Conservation (phyloP, 768 basidiomycete species). For the Lactarius trivialis region DNA sequence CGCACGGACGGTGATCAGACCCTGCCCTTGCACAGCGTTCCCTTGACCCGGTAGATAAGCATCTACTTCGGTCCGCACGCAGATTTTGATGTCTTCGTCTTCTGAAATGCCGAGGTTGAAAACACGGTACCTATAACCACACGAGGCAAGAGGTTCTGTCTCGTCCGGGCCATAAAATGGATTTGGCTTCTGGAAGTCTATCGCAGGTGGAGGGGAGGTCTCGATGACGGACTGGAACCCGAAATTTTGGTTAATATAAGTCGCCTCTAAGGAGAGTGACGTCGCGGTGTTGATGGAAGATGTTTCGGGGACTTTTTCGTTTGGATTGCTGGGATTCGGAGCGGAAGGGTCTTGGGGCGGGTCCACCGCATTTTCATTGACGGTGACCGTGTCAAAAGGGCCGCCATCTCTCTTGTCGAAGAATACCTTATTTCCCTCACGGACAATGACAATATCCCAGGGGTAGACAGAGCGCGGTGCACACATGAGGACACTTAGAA, state of each 20-base stretch:
- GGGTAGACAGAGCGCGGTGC: conserved; percentile 93
- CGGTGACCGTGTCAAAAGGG: conserved; percentile 94
- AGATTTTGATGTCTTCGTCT: conserved; percentile 86
- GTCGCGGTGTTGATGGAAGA: conserved; percentile 91
- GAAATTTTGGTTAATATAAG: conserved; percentile 98
- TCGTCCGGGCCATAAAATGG: conserved; percentile 95
- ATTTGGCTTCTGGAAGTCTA: conserved; percentile 81
- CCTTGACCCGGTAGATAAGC: conserved; percentile 65
- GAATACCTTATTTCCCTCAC: conserved; percentile 89
- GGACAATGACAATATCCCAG: conserved; percentile 95
- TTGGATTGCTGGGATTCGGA: conserved; percentile 69
- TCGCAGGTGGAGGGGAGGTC: conserved; percentile 48
- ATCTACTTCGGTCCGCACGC: conserved; percentile 95
- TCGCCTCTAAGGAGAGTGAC: conserved; percentile 92
- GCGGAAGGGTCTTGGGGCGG: conserved; percentile 81
- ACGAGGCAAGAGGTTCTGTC: conserved; percentile 90
- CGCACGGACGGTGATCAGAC: conserved; percentile 86
- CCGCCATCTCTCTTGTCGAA: conserved; percentile 98
- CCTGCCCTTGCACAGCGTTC: conserved; percentile 61
- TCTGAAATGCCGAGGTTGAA: conserved; percentile 89
- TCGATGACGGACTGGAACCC: conserved; percentile 92
- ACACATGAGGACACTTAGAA: conserved; percentile 93
- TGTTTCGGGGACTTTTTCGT: conserved; percentile 66
- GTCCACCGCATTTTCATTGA: conserved; percentile 97
- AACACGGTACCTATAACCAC: conserved; percentile 92